Evolutionary conservation across 257 asterid genomes (phyloP).

Genomic region (Forsythia viridissima): DNA sequence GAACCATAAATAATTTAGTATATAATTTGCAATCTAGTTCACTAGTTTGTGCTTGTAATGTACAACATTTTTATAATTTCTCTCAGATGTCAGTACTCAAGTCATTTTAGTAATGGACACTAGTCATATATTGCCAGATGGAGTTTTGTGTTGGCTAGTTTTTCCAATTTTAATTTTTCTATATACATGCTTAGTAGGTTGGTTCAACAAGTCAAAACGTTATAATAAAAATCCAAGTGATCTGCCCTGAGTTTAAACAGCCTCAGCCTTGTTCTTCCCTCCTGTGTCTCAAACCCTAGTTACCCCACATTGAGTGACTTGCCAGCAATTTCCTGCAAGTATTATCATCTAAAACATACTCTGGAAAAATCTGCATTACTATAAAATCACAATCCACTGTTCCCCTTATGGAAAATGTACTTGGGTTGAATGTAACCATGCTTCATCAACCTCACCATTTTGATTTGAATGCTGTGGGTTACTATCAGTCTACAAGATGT

Average conservation of each 20-base stretch:
- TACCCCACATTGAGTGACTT: constrained; percentile 16
- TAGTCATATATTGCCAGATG: background rate
- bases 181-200: background rate
- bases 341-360: constrained; percentile 2
- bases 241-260: background rate
- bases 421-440: constrained; percentile 9
- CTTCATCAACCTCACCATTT: constrained; percentile 11
- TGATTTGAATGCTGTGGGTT: constrained; percentile 13
- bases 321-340: background rate
- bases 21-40: background rate
- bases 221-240: background rate
- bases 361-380: constrained; percentile 6
- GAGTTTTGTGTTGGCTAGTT: background rate
- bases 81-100: background rate
- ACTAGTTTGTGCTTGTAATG: background rate
- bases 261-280: constrained; percentile 14
- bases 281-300: constrained; percentile 3
- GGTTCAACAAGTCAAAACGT: background rate
- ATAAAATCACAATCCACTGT: constrained; percentile 1
- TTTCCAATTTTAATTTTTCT: background rate
- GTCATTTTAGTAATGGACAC: background rate
- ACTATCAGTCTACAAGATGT: constrained; percentile 3
- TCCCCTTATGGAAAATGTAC: background rate
- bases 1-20: background rate
- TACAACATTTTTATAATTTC: background rate